A percentile compares a stretch with the other conserved stretches of the same genome.
phyloP scores from a whole-genome alignment of 495 filamentous ascomycete genomes.

The Aspergillus nidulans region DNA sequence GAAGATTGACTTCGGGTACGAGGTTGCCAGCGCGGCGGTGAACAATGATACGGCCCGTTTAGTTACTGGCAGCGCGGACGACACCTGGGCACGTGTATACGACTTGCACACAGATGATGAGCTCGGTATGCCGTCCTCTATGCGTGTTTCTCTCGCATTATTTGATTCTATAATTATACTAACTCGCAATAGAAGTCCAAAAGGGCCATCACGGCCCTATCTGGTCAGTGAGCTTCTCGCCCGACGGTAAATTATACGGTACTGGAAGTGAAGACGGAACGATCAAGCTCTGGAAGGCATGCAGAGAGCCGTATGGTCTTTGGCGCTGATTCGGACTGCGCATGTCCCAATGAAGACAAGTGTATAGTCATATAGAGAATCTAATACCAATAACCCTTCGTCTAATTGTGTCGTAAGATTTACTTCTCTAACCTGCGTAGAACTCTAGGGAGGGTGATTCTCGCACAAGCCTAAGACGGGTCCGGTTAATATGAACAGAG shows the following conservation, averaged over 20 bases:
- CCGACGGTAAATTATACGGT: constrained; percentile 91
- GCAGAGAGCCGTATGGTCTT: constrained; percentile 61
- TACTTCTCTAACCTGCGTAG: too few species aligned
- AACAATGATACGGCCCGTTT: constrained; percentile 76
- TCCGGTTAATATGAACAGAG: not conserved
- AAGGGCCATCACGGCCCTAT: constrained; percentile 97
- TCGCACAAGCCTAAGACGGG: too few species aligned
- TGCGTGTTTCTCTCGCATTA: not conserved
- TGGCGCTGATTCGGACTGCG: constrained; percentile 45
- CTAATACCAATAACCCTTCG: not conserved
- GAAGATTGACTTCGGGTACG: constrained; percentile 66
- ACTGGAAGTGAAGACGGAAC: constrained; percentile 97
- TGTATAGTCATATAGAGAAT: not conserved
- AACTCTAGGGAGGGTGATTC: not conserved
- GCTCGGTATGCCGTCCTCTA: constrained; percentile 50
- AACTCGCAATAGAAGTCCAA: constrained; percentile 64
- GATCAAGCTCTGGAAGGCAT: constrained; percentile 86
- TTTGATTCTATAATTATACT: constrained; percentile 6
- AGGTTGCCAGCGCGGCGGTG: constrained; percentile 83
- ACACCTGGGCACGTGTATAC: constrained; percentile 94
- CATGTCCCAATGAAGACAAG: not conserved
- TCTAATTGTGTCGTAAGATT: not conserved
- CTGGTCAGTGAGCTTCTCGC: constrained; percentile 91
- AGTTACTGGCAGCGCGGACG: constrained; percentile 77
- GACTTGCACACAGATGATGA: constrained; percentile 78